Percentiles rank a stretch among this genome's conserved stretches.
phyloP scores from a whole-genome alignment of 495 filamentous ascomycete species.

The Penicillium dipodomyicola region DNA sequence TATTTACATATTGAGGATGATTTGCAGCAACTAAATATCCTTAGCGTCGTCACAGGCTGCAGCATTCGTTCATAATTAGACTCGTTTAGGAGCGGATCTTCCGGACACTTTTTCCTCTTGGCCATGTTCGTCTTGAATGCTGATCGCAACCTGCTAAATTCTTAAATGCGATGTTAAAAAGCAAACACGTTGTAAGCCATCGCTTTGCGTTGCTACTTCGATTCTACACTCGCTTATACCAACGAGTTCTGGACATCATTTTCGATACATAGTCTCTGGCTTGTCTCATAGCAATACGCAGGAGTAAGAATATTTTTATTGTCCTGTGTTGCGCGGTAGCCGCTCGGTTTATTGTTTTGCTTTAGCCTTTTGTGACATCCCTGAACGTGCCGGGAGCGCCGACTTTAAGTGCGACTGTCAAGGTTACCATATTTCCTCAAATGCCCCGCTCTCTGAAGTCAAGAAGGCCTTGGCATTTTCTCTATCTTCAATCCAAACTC shows the following conservation, averaged over 20 bases:
- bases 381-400: constrained; percentile 9
- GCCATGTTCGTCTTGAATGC: constrained; percentile 17
- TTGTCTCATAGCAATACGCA: neutral
- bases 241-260: neutral
- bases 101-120: constrained; percentile 11
- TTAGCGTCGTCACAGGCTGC: constrained; percentile 9
- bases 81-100: constrained; percentile 1
- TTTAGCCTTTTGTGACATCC: constrained; percentile 9
- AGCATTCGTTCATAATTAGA: constrained; percentile 17
- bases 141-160: constrained; percentile 22
- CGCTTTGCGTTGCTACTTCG: neutral
- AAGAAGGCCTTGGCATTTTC: neutral
- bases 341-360: constrained; percentile 10
- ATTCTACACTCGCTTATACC: constrained; percentile 2
- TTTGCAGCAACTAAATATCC: constrained; percentile 4
- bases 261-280: neutral
- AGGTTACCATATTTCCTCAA: constrained; percentile 4
- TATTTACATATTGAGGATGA: constrained; percentile 6
- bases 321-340: constrained; percentile 20
- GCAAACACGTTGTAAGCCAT: constrained; percentile 19
- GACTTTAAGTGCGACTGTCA: constrained; percentile 3
- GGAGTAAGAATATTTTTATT: neutral
- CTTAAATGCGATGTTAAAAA: constrained; percentile 12
- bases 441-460: constrained; percentile 8
- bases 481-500: constrained; percentile 3